Conservation (phyloP, 495 filamentous ascomycete species). For the Lasiosphaeria hispida region DNA sequence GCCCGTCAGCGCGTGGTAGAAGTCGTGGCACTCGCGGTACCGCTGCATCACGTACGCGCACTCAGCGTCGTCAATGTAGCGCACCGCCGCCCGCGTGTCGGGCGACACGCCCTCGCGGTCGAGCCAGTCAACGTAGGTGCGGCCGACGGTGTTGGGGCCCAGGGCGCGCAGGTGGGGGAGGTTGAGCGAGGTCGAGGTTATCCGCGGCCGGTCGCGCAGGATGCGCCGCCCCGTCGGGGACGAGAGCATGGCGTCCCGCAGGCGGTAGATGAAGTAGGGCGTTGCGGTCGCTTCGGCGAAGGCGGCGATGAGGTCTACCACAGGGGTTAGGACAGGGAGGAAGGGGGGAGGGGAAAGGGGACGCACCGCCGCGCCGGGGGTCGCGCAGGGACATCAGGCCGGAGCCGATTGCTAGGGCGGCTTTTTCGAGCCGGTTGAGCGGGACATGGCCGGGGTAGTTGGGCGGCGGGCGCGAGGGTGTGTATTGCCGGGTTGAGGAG, state of each 20-base stretch:
- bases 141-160: conserved; percentile 74
- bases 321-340: conserved; percentile 9
- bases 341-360: not conserved
- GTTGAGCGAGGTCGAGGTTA: conserved; percentile 73
- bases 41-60: conserved; percentile 99
- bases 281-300: conserved; percentile 91
- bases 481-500: conserved; percentile 52
- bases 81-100: conserved; percentile 76
- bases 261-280: conserved; percentile 91
- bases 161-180: conserved; percentile 69
- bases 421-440: conserved; percentile 72
- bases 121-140: conserved; percentile 81
- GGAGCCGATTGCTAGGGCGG: conserved; percentile 76
- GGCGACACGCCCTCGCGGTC: conserved; percentile 90
- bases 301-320: conserved; percentile 82
- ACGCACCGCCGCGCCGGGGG: conserved; percentile 70
- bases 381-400: conserved; percentile 76
- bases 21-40: conserved; percentile 96
- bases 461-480: conserved; percentile 75
- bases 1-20: conserved; percentile 94
- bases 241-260: conserved; percentile 86
- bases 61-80: conserved; percentile 90
- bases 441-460: conserved; percentile 93
- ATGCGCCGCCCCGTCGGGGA: conserved; percentile 85
- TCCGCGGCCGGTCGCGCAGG: conserved; percentile 83